Base-by-base conservation (phyloP, 805 yeast species). In the Candida dajiaensis region DNA sequence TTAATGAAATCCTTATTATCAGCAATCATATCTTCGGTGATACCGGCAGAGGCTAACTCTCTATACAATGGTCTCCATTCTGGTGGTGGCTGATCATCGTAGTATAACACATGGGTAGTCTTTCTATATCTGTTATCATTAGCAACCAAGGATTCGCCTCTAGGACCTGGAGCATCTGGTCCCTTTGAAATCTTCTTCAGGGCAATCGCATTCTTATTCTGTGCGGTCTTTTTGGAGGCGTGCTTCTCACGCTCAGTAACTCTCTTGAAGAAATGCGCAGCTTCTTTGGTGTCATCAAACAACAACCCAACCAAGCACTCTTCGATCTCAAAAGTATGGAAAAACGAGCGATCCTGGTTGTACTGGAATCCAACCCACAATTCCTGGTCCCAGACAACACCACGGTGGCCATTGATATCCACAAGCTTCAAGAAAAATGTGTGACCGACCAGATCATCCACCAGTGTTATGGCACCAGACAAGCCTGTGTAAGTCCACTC, bases 311-410 rank as follows among this genome's bases (percentile, higher is more conserved):
- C 89, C 44, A 73, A 74, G 62, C 96, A 90, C 20, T 87, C 95
- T 56, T 94, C 98, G 40, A 89, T 71, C 69, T 94, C 99, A 68
- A 94, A 94, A 7, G 95, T 75, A 64, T 94, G 98, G 74, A 94
- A 94, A 66, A 88, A 94, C 36, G 95, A 81, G 28, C 99, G 77
- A 65, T 94, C 99, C 65, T 94, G 98, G 60, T 86, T 79, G 66
- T 94, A 94, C 56, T 83, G 83, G 64, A 94, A 89, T 57, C 87
- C 84, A 12, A 88, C 82, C 58, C 87, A 92, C 42, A 94, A 67
- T 65, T 94, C 99, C 65, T 94, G 99, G 65, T 94, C 99, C 99
- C 99, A 94, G 0, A 94, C 54, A 0, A 94, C 96, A 31, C 98
- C 98, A 38, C 85, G 71, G 50, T 80, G 77, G 7, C 95, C 96